Evolutionary conservation across 1,284 basidiomycete genomes (phyloP).

Genomic region (Gomphus bonarii): DNA sequence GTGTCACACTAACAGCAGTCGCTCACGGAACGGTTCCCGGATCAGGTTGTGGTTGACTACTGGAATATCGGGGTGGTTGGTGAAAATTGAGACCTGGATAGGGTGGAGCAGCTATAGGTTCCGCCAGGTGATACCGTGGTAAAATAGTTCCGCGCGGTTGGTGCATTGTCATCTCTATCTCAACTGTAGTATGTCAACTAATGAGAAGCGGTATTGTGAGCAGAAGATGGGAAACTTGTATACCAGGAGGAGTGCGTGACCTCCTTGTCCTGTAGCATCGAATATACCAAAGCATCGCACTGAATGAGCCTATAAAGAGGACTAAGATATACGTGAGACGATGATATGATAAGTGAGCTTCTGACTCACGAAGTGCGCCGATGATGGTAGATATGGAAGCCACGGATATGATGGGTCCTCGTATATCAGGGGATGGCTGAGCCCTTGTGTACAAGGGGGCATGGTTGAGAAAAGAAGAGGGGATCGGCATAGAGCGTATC

Average conservation of each 20-base stretch:
- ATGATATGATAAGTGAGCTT: background rate
- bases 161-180: background rate
- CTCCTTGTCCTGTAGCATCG: background rate
- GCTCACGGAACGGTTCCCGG: background rate
- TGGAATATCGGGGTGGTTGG: background rate
- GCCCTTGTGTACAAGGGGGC: background rate
- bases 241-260: background rate
- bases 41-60: background rate
- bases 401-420: background rate
- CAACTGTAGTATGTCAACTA: background rate
- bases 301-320: background rate
- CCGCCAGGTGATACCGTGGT: background rate
- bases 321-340: background rate
- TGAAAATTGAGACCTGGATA: background rate
- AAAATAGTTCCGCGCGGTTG: background rate
- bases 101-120: background rate
- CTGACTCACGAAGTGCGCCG: background rate
- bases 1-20: background rate
- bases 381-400: background rate
- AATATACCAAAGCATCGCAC: background rate
- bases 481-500: background rate
- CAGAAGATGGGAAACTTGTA: background rate
- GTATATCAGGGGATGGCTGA: background rate
- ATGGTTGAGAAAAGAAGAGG: background rate
- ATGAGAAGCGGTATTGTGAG: background rate